Evolutionary conservation across 225 moss, liverwort and hornwort species (phyloP).

Genomic region (Pleurozium schreberi): DNA sequence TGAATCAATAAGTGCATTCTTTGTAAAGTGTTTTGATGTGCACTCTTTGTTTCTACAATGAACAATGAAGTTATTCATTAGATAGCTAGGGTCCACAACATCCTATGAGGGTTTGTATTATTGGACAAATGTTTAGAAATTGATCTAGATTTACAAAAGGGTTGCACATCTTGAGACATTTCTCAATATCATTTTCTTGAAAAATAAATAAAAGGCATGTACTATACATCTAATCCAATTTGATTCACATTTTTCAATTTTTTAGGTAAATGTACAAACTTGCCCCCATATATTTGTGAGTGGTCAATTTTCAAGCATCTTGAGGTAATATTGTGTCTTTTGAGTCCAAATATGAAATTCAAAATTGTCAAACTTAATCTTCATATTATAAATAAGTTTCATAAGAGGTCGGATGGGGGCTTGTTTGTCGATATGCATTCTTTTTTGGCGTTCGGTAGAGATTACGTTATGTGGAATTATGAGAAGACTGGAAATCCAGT

Average conservation of each 20-base stretch:
- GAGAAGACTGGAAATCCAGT: conserved; percentile 85
- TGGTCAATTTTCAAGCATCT: neutral
- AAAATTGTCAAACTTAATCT: neutral
- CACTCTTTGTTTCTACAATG: too few species aligned
- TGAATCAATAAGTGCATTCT: too few species aligned
- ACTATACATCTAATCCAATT: neutral
- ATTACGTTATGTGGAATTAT: conserved; percentile 91
- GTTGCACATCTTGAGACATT: too few species aligned
- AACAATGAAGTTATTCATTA: too few species aligned
- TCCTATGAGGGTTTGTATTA: too few species aligned
- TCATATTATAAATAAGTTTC: neutral
- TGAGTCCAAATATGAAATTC: neutral
- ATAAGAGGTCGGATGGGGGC: conserved; percentile 84
- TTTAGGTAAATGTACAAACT: too few species aligned
- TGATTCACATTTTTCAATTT: neutral
- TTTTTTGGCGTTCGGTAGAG: conserved; percentile 92
- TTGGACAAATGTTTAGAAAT: too few species aligned
- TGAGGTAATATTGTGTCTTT: neutral
- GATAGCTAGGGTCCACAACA: too few species aligned
- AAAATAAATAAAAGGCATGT: neutral
- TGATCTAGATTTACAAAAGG: too few species aligned
- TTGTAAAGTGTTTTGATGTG: too few species aligned
- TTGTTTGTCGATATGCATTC: conserved; percentile 77
- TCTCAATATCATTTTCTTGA: too few species aligned
- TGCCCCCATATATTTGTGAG: accelerated